Base-by-base conservation (phyloP, 2,329 filamentous ascomycete genomes). In the Mycocentrospora acerina region DNA sequence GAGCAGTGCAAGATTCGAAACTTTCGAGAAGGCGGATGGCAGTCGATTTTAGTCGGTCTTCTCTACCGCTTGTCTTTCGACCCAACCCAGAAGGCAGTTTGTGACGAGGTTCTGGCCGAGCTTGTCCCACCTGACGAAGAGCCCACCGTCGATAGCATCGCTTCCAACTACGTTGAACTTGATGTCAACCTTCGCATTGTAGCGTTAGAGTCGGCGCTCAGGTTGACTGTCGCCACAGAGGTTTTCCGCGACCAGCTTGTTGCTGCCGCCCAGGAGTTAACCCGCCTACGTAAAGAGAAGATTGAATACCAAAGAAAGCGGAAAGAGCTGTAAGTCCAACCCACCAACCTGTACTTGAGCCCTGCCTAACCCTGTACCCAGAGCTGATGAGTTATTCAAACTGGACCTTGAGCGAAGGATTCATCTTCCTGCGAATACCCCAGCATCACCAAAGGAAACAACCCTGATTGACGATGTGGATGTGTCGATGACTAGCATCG, bases 261-360 rank as follows among this genome's bases (percentile, higher is more conserved):
- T 53, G 85, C 91, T 47, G 95, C 90, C 69, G 89, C 86, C 49
- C 88, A 91, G 60, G 87, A 89, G 37, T 96, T 97, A 90, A 98
- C 93, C 2, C 82, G 83, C 37, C 89, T 94, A 60, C 84, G 93
- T 33, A 98, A 98, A 68, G 87, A 94, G 63, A 96, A 95, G 72
- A 95, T 96, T 45, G 88, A 95, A 51, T 86, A 83, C 69, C 91
- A 97, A 69, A 81, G 90, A 50, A 81, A 86, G 53, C 83, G 86
- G 48, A 85, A 83, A 65, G 69, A 72, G 51, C 68, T 74, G 73
- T 80, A 71, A 70, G 78, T 74, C n/a, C 17, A 12, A 16, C 33
- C 10, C 11, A 11, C 18, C n/a, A 18, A 19, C 12, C 27, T 6
- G 24, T 13, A 4, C 8, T 16, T 25, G 44, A 24, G 44, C 25